Conservation (phyloP, 306 rosid genomes). For the Quercus bicolor region DNA sequence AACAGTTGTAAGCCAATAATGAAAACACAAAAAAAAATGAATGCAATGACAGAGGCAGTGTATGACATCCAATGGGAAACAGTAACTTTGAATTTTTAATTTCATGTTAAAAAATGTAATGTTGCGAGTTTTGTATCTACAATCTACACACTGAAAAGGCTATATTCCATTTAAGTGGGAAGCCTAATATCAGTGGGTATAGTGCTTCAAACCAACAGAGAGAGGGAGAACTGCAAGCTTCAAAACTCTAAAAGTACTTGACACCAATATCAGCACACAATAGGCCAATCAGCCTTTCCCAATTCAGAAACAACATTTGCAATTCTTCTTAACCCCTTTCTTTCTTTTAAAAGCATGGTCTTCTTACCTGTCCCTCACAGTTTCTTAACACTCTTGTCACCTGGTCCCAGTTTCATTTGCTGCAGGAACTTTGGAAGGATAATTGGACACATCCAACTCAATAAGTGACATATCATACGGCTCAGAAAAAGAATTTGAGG, state of each 20-base stretch:
- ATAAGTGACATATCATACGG: slow-evolving; percentile 80
- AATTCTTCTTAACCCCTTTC: slow-evolving; percentile 18
- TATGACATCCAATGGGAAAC: slow-evolving; percentile 11
- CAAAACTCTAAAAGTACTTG: slow-evolving; percentile 9
- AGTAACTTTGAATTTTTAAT: not conserved
- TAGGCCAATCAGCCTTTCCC: slow-evolving; percentile 28
- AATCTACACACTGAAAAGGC: slow-evolving; percentile 46
- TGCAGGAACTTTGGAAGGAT: slow-evolving; percentile 75
- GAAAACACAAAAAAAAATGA: not conserved
- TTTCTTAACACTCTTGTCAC: slow-evolving; percentile 31
- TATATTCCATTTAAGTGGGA: slow-evolving; percentile 36
- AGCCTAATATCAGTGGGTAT: slow-evolving; percentile 22
- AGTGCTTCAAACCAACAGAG: slow-evolving; percentile 22
- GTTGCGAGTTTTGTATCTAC: slow-evolving; percentile 52
- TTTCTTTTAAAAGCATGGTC: slow-evolving; percentile 16
- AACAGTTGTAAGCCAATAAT: not conserved
- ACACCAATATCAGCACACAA: slow-evolving; percentile 25
- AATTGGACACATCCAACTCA: slow-evolving; percentile 75
- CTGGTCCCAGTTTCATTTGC: slow-evolving; percentile 47
- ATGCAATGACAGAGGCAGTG: not conserved
- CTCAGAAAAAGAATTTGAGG: slow-evolving; percentile 42
- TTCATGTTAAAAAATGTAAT: slow-evolving; percentile 24
- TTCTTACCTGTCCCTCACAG: slow-evolving; percentile 23
- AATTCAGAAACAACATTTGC: slow-evolving; percentile 15
- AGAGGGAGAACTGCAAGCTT: slow-evolving; percentile 6